phyloP scores from a whole-genome alignment of 352 stramenopile species.

The Chrysophaeum taylorii region DNA sequence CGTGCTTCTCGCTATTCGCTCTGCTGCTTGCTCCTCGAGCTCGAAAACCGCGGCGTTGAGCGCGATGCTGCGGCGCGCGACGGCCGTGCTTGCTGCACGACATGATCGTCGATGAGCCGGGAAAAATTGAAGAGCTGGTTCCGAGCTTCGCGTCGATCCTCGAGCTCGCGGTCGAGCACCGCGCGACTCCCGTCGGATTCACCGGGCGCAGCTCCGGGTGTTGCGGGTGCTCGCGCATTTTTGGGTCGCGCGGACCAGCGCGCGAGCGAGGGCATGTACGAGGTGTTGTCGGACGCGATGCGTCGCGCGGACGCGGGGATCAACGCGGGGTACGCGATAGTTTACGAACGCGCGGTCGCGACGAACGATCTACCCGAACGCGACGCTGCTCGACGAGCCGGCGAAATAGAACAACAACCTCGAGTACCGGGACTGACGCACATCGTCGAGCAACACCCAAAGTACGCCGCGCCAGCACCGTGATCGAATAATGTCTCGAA shows the following conservation, averaged over 20 bases:
- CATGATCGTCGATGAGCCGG: slow-evolving; percentile 69
- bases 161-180: slow-evolving; percentile 98
- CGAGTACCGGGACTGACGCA: slow-evolving; percentile 94
- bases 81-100: slow-evolving; percentile 82
- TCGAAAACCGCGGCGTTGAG: no score
- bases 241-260: slow-evolving; percentile 63
- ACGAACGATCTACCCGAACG: slow-evolving; percentile 99
- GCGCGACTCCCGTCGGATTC: slow-evolving; percentile 96
- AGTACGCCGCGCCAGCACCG: slow-evolving; percentile 96
- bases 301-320: slow-evolving; percentile 95
- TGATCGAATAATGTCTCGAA: slow-evolving; percentile 99
- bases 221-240: slow-evolving; percentile 88
- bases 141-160: slow-evolving; percentile 96
- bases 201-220: slow-evolving; percentile 97
- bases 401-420: slow-evolving; percentile 77
- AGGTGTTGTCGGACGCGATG: slow-evolving; percentile 96
- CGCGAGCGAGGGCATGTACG: slow-evolving; percentile 96
- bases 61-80: no score
- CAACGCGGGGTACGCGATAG: slow-evolving; percentile 98
- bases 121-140: slow-evolving; percentile 95
- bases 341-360: slow-evolving; percentile 97
- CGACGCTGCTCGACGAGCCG: slow-evolving; percentile 85
- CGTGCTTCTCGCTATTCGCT: no score
- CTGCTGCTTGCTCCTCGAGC: no score
- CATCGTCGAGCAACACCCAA: slow-evolving; percentile 81